Base-by-base conservation (phyloP, 441 rosid species). In the Populus trichocarpa region DNA sequence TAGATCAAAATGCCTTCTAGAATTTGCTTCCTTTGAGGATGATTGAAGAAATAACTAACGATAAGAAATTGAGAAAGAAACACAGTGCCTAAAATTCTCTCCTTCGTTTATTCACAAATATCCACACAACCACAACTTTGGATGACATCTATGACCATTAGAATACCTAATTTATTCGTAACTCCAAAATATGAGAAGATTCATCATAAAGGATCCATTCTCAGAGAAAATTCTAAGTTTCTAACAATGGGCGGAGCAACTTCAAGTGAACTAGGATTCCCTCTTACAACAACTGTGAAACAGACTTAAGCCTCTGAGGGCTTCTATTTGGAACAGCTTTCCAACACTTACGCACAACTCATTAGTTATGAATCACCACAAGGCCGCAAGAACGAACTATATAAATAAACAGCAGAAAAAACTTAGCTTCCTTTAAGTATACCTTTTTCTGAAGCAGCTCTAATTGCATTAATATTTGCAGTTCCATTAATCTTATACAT, bases 401-500 rank as follows among this genome's bases (percentile, higher is more conserved):
- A 2, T 18, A 18, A 8, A 50, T 1, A 11, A 72, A 61, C 0
- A 22, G 22, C 20, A 16, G 2, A 61, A 11, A 42, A 53, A 67
- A 42, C 32, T n/a, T 26, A 40, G 35, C 23, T 53, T n/a, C 46
- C 59, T 12, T n/a, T 26, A 36, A 9, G 28, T 35, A 12, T 84
- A 94, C 98, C 99, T 88, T 92, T 85, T 76, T 94, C 98, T 32
- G 93, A 81, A 81, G 99, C 98, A 81, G 92, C 96, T 86, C 92
- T 88, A 80, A 96, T 89, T 11, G 98, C 98, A 83, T 93, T 92
- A 77, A 94, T 90, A 87, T 96, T 94, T 72, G 98, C 97, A 75
- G 98, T 92, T 36, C 99, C 99, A 9, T 96, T 96, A 78, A 92
- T 91, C 88, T 96, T 94, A 82, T 96, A 93, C 99, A 96, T 96